Evolutionary conservation across 140 eudicot species (phyloP), one percentile per base, ranked within the genome.

Genomic region (Oenanthe javanica): DNA sequence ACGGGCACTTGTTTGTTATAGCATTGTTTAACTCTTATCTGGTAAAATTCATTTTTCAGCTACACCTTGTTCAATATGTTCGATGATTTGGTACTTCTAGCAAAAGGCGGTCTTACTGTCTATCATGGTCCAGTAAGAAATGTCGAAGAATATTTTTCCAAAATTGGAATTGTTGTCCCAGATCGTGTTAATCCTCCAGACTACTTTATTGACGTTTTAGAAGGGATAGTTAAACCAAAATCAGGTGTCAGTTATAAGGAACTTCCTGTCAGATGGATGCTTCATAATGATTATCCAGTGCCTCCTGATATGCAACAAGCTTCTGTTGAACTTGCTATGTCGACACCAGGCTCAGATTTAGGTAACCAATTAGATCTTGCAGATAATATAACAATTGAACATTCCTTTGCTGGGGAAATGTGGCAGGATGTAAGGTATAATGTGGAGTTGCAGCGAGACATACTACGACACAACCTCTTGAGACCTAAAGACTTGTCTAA

Each of bases 161-260:
- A 87, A 40, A 87, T 93, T 27, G 98, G 97, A 23, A 88, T 93
- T 64, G 78, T 74, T 43, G 97, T 91, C 77, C 98, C 98, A 0
- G 98, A 91, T 12, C 94, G 97, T 23, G 86, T 93, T n/a, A 93
- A 93, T 83, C 97, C 98, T 49, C 98, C 98, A 0, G 98, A 91
- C 80, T 84, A 93, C 78, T 93, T 82, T 49, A 93, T 93, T 57
- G 98, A 93, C 78, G 87, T 93, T 84, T 83, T 93, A 64, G 98
- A 93, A 69, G 97, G 97, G 23, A 83, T 93, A 88, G 88, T 90
- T 67, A 88, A 94, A 84, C 88, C 84, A 48, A 86, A 89, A 76
- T 84, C 96, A 1, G 86, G 86, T 43, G 85, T 89, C 79, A 85
- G 13, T 72, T 84, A 86, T 78, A 86, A 83, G 63, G 96, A 94